These are phyloP conservation scores for Aplosporella prunicola DNA, from an alignment of 2,329 filamentous ascomycete genomes.

Conservation along the genomic window DNA sequence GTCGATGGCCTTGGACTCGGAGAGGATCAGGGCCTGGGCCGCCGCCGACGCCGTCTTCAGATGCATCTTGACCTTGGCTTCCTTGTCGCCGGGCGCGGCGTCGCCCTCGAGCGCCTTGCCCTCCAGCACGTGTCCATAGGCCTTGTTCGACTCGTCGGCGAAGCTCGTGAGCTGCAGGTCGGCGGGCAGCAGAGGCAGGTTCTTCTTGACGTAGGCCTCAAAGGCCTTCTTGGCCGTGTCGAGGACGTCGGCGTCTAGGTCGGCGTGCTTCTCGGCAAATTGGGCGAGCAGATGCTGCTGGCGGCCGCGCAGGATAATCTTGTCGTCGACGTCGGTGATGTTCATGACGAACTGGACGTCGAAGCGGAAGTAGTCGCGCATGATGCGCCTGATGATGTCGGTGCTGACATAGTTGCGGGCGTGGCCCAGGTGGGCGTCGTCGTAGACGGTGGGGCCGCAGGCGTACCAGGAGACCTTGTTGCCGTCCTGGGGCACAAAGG, in stretches of 20 bases:
- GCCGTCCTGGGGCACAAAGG: conserved; percentile 63
- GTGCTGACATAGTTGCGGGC: conserved; percentile 86
- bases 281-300: conserved; percentile 70
- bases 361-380: conserved; percentile 75
- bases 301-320: conserved; percentile 58
- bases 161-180: conserved; percentile 40
- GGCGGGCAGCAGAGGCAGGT: conserved; percentile 45
- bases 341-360: conserved; percentile 86
- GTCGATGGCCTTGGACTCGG: conserved; percentile 18
- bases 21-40: conserved; percentile 37
- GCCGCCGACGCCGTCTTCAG: conserved; percentile 53
- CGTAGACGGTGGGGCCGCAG: conserved; percentile 76
- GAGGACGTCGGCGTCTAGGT: conserved; percentile 36
- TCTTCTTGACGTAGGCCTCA: conserved; percentile 55
- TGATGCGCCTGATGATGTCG: conserved; percentile 75
- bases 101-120: conserved; percentile 47
- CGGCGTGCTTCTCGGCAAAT: conserved; percentile 47
- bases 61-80: conserved; percentile 88
- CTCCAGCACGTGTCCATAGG: conserved; percentile 45
- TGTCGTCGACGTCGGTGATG: conserved; percentile 55
- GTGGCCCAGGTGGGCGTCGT: conserved; percentile 73
- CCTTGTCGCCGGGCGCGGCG: conserved; percentile 57
- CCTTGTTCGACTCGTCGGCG: conserved; percentile 37
- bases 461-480: conserved; percentile 75
- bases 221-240: conserved; percentile 44